phyloP scores from a whole-genome alignment of 495 filamentous ascomycete genomes.

The Lepraria neglecta region DNA sequence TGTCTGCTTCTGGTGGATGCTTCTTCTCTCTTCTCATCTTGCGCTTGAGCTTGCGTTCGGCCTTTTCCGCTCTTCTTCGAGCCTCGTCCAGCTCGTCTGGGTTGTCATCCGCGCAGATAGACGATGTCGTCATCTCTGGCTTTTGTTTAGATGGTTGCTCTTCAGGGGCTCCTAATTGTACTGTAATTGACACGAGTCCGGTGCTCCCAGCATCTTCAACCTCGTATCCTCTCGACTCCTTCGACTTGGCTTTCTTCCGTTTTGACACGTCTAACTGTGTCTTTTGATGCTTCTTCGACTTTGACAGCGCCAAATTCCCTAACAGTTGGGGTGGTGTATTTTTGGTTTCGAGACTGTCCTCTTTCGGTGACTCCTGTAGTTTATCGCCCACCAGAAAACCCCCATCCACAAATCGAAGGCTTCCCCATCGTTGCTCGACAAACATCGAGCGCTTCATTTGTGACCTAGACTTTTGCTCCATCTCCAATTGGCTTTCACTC shows the following conservation, averaged over 20 bases:
- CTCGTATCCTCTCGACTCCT: neutral
- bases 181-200: neutral
- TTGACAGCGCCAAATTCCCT: neutral
- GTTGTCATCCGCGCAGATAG: conserved; percentile 32
- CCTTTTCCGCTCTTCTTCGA: conserved; percentile 33
- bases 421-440: conserved; percentile 61
- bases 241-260: neutral
- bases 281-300: neutral
- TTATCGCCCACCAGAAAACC: conserved; percentile 52
- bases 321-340: neutral
- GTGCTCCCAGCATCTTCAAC: neutral
- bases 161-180: neutral
- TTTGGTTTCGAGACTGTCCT: neutral
- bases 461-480: conserved; percentile 55
- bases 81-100: conserved; percentile 24
- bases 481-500: conserved; percentile 56
- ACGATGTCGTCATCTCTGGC: conserved; percentile 24
- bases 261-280: neutral
- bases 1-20: conserved; percentile 37
- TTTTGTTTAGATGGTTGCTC: neutral
- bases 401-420: conserved; percentile 73
- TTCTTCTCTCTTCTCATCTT: conserved; percentile 39
- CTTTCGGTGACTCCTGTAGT: neutral
- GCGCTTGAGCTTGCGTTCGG: conserved; percentile 43
- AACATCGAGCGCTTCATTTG: conserved; percentile 61